Conservation (phyloP, 495 filamentous ascomycete genomes). For the Neurospora sublineolata region DNA sequence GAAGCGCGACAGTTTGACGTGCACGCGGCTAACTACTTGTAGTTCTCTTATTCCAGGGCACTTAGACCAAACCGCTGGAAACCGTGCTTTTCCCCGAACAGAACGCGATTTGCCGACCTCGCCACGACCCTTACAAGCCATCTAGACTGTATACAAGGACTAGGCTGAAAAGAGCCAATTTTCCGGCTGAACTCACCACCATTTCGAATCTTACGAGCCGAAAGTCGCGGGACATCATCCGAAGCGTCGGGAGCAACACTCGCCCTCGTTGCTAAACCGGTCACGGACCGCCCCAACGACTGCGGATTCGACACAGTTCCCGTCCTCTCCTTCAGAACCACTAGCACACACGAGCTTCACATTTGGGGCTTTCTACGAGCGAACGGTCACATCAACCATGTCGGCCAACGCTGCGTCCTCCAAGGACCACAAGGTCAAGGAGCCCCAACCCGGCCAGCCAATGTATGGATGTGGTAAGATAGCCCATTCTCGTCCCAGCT, state of each 20-base stretch:
- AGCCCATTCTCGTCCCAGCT: background rate
- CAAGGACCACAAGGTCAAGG: constrained; percentile 40
- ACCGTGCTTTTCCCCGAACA: background rate
- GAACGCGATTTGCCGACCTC: background rate
- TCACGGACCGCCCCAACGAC: background rate
- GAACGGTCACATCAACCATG: constrained; percentile 30
- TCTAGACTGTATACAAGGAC: background rate
- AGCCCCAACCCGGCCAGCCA: constrained; percentile 38
- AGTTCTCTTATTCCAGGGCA: background rate
- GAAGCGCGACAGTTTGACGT: background rate
- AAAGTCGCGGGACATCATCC: background rate
- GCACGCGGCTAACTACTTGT: background rate
- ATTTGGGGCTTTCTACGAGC: constrained; percentile 25
- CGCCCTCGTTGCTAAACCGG: background rate
- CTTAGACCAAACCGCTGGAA: background rate
- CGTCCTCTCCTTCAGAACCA: background rate
- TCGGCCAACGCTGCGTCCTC: constrained; percentile 29
- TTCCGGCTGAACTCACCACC: background rate
- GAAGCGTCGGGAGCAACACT: background rate
- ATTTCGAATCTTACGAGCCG: background rate
- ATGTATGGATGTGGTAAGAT: constrained; percentile 44
- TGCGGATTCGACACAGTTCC: background rate
- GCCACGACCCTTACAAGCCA: background rate
- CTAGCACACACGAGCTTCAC: background rate
- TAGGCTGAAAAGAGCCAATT: background rate